phyloP scores from a whole-genome alignment of 2,329 filamentous ascomycete genomes.

The Aulographum hederae region DNA sequence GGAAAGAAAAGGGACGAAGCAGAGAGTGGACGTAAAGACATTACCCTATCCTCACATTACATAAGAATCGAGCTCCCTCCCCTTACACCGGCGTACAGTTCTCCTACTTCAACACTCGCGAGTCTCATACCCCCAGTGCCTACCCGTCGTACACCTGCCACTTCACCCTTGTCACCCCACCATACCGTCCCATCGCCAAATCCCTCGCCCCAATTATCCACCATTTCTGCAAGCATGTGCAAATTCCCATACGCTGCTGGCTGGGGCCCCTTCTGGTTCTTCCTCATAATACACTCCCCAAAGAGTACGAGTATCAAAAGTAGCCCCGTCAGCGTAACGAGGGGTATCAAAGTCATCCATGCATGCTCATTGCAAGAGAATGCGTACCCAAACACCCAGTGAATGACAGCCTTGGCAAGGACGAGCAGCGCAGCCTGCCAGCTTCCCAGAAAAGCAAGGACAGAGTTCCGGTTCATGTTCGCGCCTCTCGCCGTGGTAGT shows the following conservation, averaged over 20 bases:
- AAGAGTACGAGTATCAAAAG: neutral
- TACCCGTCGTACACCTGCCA: neutral
- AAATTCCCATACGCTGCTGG: neutral
- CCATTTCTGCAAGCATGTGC: neutral
- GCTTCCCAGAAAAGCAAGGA: neutral
- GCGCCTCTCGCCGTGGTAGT: neutral
- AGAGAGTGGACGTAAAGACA: too few relatives aligned
- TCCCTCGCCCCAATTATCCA: neutral
- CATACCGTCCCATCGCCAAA: neutral
- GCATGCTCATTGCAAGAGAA: too few relatives aligned
- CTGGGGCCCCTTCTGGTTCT: neutral
- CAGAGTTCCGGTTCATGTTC: neutral
- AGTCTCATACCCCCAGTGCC: too few relatives aligned
- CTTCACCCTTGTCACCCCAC: neutral
- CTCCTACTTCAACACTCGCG: too few relatives aligned
- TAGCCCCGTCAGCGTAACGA: neutral
- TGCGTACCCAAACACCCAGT: too few relatives aligned
- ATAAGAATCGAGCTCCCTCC: too few relatives aligned
- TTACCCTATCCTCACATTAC: too few relatives aligned
- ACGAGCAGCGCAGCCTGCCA: too few relatives aligned
- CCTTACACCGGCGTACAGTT: too few relatives aligned
- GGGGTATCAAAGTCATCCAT: neutral
- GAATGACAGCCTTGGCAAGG: too few relatives aligned
- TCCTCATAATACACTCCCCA: neutral
- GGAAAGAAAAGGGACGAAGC: too few relatives aligned